Base-by-base conservation (phyloP, 345 rosid species). In the Bruguiera parviflora region DNA sequence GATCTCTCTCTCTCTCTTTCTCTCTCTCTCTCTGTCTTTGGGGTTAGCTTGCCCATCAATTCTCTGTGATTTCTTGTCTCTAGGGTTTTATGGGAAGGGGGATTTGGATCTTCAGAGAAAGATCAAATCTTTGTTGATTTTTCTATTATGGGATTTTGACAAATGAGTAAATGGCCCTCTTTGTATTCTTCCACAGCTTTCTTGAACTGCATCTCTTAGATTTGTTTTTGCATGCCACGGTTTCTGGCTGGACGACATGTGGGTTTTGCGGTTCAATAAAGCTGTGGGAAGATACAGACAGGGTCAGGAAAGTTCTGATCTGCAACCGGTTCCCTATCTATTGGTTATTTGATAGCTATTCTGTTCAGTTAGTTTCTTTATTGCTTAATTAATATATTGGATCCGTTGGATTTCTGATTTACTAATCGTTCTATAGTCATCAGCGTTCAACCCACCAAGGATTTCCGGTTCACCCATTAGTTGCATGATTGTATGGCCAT, bases 121-220 rank as follows among this genome's bases (percentile, higher is more conserved):
- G 33, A 5, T 18, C 5, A 5, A n/a, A 37, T 35, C 51, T 24
- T 22, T 56, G 28, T 10, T 43, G 49, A 43, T 27, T 56, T 24
- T 3, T 27, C 59, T 25, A 56, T 10, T 10, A 13, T 56, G 59
- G 29, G 59, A 7, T 19, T 19, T 22, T 22, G 24, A 27, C 25
- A 25, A 25, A 27, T 13, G 49, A 43, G 49, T 39, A 0, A 0
- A 82, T 90, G 98, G 70, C 77, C 58, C 89, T 92, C 82, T 87
- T 78, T 81, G 88, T 90, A 86, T 87, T 87, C 83, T 90, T 93
- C 98, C 97, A 93, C 98, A 93, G 98, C 98, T 93, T 93, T 93
- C 98, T 93, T 93, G 97, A 93, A 93, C 98, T 87, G 98, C 97
- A 76, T 71, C 79, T 13, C 49, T 13, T 71, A 5, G 52, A 55